Base-by-base conservation (phyloP, 257 asterid genomes). In the Dorcoceras hygrometricum region DNA sequence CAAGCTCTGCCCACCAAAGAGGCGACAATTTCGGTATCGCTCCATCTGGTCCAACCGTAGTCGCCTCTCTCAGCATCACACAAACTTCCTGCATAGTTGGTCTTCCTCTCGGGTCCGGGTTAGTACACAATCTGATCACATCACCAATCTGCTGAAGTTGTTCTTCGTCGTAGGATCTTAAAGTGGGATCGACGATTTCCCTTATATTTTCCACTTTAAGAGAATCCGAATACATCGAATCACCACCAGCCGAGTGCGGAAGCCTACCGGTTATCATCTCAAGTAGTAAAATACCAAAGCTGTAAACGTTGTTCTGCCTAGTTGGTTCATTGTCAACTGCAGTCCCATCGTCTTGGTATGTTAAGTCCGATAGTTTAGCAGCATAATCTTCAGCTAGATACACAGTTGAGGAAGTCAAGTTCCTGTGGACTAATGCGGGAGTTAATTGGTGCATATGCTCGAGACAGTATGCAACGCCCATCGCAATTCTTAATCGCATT, bases 1-100 rank as follows among this genome's bases (percentile, higher is more conserved):
- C 96, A 39, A 93, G 88, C 68, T 93, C 99, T 24, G 97, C 97
- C 96, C 97, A 90, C 99, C 99, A 93, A 53, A 88, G 92, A 12
- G 96, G 95, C 0, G 99, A 93, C 24, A 86, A 32, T 76, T 80
- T 86, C 19, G 99, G 99, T 2, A 78, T 60, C 1, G 97, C 99
- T 18, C 81, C 92, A 23, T 90, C 96, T 2, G 92, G 96, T 23
- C 78, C 89, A 7, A 93, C 84, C 48, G 80, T 85, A 0, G 95
- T 93, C 58, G 88, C 80, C 81, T 72, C 89, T 71, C 92, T 87
- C 81, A 93, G 67, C 68, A 79, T 77, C 9, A 64, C 71, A 14
- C 84, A 71, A 29, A 85, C 87, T 61, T 86, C 89, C 46, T 66
- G 71, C 86, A 86, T 93, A 0, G 65, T 27, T n/a, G 86, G 92